A percentile compares a stretch with the other conserved stretches of the same genome.
phyloP scores from a whole-genome alignment of 164 flowering plant genomes.

The Stephania japonica region DNA sequence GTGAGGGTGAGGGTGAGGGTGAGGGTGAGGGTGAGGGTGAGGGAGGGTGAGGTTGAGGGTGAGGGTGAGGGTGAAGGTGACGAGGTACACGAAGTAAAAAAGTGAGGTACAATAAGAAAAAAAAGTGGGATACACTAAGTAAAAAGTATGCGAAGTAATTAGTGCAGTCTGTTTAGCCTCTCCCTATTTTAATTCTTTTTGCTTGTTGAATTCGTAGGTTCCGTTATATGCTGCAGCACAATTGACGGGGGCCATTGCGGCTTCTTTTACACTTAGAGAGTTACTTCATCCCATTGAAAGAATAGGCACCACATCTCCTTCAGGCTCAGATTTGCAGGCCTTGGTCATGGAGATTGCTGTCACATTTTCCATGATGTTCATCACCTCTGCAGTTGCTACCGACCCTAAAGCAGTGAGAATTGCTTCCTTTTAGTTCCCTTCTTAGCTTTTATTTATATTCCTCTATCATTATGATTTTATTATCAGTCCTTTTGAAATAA shows the following conservation, averaged over 20 bases:
- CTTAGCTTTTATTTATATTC: neutral
- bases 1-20: too few relatives aligned
- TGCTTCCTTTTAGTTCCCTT: neutral
- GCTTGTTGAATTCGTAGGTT: constrained; percentile 36
- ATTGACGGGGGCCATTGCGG: constrained; percentile 47
- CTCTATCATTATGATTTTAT: too few relatives aligned
- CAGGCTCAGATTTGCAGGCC: constrained; percentile 58
- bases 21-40: too few relatives aligned
- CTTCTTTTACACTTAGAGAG: constrained; percentile 42
- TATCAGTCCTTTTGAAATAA: too few relatives aligned
- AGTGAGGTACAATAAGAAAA: too few relatives aligned
- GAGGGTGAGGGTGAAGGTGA: too few relatives aligned
- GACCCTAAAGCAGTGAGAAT: constrained; percentile 70
- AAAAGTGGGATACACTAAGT: too few relatives aligned
- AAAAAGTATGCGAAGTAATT: too few relatives aligned
- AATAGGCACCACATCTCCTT: constrained; percentile 63
- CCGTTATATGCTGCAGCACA: constrained; percentile 68
- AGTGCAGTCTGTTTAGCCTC: too few relatives aligned
- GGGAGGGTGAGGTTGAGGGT: too few relatives aligned
- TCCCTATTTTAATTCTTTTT: too few relatives aligned
- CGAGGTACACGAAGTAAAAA: too few relatives aligned
- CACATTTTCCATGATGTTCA: constrained; percentile 79
- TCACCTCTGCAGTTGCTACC: constrained; percentile 76
- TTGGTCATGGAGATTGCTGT: constrained; percentile 63
- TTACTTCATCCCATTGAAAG: constrained; percentile 53